phyloP scores from a whole-genome alignment of 1,284 basidiomycete genomes.

The Ustilago trichophora region DNA sequence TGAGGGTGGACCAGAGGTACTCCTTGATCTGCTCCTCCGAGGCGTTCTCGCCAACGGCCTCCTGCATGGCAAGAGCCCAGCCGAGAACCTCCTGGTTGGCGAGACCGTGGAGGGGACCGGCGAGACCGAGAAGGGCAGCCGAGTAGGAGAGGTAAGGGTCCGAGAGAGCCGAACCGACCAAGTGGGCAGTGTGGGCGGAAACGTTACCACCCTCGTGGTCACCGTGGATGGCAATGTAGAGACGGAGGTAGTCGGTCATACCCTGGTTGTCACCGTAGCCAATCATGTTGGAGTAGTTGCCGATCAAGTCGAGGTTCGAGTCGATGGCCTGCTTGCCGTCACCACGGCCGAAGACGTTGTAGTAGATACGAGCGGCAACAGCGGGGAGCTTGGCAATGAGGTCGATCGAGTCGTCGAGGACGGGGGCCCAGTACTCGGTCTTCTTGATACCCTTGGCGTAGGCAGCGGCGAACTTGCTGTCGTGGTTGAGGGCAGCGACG shows the following conservation, averaged over 20 bases:
- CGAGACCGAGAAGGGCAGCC: conserved; percentile 93
- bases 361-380: conserved; percentile 83
- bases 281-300: conserved; percentile 89
- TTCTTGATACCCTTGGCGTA: conserved; percentile 92
- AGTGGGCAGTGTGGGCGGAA: conserved; percentile 78
- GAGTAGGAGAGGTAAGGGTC: conserved; percentile 96
- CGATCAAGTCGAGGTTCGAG: conserved; percentile 86
- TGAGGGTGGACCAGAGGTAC: conserved; percentile 66
- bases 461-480: conserved; percentile 95
- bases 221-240: conserved; percentile 98
- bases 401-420: conserved; percentile 97
- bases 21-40: conserved; percentile 63
- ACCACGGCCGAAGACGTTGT: conserved; percentile 82
- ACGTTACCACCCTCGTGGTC: conserved; percentile 99
- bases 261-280: conserved; percentile 88
- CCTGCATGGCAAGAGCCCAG: conserved; percentile 63
- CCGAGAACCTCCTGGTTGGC: conserved; percentile 67
- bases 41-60: conserved; percentile 60
- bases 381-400: conserved; percentile 96
- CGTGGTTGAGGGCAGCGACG: conserved; percentile 81
- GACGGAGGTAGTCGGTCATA: conserved; percentile 92
- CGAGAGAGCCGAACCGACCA: conserved; percentile 95
- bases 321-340: conserved; percentile 91
- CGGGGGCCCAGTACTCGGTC: conserved; percentile 96
- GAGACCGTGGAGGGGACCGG: conserved; percentile 87